Conservation (phyloP, 768 basidiomycete genomes). For the Boletus pseudopeckii region DNA sequence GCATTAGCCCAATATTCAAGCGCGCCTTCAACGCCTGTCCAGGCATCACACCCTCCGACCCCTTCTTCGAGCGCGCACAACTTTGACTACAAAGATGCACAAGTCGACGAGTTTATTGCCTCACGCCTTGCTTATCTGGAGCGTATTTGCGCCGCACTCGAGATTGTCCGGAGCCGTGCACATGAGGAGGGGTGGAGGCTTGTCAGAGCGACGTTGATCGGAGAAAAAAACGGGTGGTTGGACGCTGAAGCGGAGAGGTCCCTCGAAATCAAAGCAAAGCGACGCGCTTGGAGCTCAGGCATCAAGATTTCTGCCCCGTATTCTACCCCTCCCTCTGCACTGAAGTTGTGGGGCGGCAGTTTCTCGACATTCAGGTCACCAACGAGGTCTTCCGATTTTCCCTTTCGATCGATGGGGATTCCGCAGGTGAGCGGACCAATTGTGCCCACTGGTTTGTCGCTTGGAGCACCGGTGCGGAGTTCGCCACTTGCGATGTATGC, state of each 20-base stretch:
- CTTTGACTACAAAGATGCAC: not conserved
- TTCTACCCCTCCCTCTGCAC: not conserved
- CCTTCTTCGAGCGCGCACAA: constrained; percentile 7
- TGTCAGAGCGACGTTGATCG: constrained; percentile 30
- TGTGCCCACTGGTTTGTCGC: constrained; percentile 38
- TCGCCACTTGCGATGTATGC: constrained; percentile 46
- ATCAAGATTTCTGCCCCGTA: constrained; percentile 38
- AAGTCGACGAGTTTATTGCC: constrained; percentile 14
- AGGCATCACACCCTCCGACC: not conserved
- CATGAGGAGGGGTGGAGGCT: constrained; percentile 37
- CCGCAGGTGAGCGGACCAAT: constrained; percentile 17
- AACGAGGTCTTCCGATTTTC: constrained; percentile 23
- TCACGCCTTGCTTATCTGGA: constrained; percentile 25
- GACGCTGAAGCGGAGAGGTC: constrained; percentile 31
- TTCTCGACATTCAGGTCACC: not conserved
- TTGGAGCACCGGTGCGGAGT: constrained; percentile 48
- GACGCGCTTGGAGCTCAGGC: constrained; percentile 66
- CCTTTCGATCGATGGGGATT: not conserved
- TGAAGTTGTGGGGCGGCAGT: constrained; percentile 20
- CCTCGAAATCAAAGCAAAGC: constrained; percentile 55
- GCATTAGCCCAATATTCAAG: constrained; percentile 3
- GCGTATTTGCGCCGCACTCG: constrained; percentile 40
- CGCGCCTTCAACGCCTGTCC: not conserved
- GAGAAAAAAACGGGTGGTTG: constrained; percentile 26
- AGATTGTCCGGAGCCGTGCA: constrained; percentile 42